Evolutionary conservation across 2,329 filamentous ascomycete species (phyloP).

Genomic region (Byssothecium circinans): DNA sequence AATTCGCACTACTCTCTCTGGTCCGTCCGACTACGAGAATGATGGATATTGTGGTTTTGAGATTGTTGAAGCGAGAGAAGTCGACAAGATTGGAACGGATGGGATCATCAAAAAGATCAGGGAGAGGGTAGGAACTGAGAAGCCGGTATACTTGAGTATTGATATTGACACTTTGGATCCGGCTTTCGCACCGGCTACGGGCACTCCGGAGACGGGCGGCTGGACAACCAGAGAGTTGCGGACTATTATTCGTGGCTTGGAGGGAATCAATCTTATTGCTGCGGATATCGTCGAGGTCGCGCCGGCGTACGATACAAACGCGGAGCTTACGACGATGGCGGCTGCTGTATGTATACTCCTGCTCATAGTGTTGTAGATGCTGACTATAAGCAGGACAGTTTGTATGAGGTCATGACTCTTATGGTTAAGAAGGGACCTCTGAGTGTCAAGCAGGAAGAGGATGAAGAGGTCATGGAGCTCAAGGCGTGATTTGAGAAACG

Average conservation of each 20-base stretch:
- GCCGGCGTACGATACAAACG: conserved; percentile 72
- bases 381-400: conserved; percentile 49
- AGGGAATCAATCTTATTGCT: conserved; percentile 68
- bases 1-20: conserved; percentile 79
- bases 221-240: conserved; percentile 74
- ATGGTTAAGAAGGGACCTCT: conserved; percentile 80
- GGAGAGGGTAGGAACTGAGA: conserved; percentile 71
- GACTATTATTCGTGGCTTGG: conserved; percentile 69
- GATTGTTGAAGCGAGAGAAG: conserved; percentile 75
- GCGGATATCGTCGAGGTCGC: conserved; percentile 76
- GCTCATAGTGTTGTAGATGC: background rate
- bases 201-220: conserved; percentile 74
- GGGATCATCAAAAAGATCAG: conserved; percentile 80
- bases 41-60: conserved; percentile 84
- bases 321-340: conserved; percentile 73
- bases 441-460: conserved; percentile 50
- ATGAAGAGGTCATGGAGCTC: conserved; percentile 34
- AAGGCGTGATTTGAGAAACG: conserved; percentile 9
- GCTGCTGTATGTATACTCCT: conserved; percentile 56
- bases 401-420: conserved; percentile 78
- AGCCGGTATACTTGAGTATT: conserved; percentile 78
- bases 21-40: conserved; percentile 79
- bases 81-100: conserved; percentile 67
- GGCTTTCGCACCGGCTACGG: conserved; percentile 74
- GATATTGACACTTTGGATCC: conserved; percentile 90